These are phyloP conservation scores for Pichia sp. DNA, from an alignment of 1,139 yeast genomes.

Conservation along the genomic window DNA sequence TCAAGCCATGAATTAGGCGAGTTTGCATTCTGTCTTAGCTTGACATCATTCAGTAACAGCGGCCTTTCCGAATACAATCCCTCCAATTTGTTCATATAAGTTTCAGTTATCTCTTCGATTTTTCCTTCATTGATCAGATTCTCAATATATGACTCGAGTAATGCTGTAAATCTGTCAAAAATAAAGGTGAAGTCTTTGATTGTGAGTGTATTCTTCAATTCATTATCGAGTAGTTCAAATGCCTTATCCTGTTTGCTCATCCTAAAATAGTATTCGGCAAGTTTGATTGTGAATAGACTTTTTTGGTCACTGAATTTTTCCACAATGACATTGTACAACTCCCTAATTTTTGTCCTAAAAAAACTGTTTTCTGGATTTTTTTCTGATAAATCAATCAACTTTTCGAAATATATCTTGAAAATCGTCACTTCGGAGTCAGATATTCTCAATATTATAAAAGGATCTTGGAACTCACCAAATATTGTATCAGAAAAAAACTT, in stretches of 20 bases:
- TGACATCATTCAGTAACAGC: constrained; percentile 55
- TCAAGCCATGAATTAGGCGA: constrained; percentile 63
- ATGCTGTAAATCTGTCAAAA: constrained; percentile 56
- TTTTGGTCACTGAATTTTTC: constrained; percentile 53
- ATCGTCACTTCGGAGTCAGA: constrained; percentile 35
- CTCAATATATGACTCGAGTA: constrained; percentile 46
- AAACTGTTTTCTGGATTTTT: constrained; percentile 4
- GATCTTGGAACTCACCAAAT: background rate
- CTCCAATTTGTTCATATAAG: constrained; percentile 44
- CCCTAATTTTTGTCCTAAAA: constrained; percentile 24
- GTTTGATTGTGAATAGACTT: constrained; percentile 40
- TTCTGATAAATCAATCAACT: constrained; percentile 27
- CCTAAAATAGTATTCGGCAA: constrained; percentile 42
- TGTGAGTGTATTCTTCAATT: constrained; percentile 38
- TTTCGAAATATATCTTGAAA: constrained; percentile 41
- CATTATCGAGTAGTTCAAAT: constrained; percentile 41
- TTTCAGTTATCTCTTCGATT: constrained; percentile 2
- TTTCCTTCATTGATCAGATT: constrained; percentile 15
- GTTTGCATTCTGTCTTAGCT: constrained; percentile 54
- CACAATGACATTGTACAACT: constrained; percentile 32
- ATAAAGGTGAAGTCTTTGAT: constrained; percentile 56
- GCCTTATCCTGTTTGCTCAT: constrained; percentile 33
- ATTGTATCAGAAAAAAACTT: background rate
- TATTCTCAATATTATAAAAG: constrained; percentile 21
- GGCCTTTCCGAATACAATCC: constrained; percentile 46